These are phyloP conservation scores for Saksenaea vasiformis DNA, from an alignment of 371 early-diverging fungal species.

Conservation along the genomic window DNA sequence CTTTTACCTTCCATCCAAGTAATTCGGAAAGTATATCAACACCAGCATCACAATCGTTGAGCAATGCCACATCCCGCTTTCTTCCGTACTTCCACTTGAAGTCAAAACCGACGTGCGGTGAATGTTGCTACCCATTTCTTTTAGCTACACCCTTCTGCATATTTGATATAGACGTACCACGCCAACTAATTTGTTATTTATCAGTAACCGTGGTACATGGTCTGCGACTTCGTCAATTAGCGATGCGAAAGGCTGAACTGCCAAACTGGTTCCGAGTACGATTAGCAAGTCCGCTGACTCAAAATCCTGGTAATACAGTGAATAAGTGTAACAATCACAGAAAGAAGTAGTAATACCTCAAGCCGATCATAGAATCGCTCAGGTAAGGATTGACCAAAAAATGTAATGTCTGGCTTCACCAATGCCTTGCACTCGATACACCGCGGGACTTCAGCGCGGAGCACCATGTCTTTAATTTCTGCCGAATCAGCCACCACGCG, in stretches of 20 bases:
- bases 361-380: constrained; percentile 63
- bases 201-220: constrained; percentile 80
- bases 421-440: constrained; percentile 70
- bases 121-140: constrained; percentile 14
- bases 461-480: constrained; percentile 41
- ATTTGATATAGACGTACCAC: constrained; percentile 33
- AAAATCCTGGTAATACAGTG: constrained; percentile 55
- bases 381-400: constrained; percentile 93
- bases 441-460: constrained; percentile 64
- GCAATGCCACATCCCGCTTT: constrained; percentile 73
- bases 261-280: constrained; percentile 89
- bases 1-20: constrained; percentile 47
- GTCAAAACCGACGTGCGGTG: constrained; percentile 72
- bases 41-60: constrained; percentile 86
- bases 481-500: constrained; percentile 34
- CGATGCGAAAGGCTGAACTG: constrained; percentile 88
- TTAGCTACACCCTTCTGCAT: neutral
- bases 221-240: constrained; percentile 67
- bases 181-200: constrained; percentile 85
- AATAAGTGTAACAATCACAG: neutral
- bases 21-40: constrained; percentile 50
- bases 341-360: constrained; percentile 32
- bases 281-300: constrained; percentile 80
- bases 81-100: constrained; percentile 71
- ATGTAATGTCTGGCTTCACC: constrained; percentile 94